Base-by-base conservation (phyloP, 2,329 filamentous ascomycete genomes). In the Gaeumannomyces tritici region DNA sequence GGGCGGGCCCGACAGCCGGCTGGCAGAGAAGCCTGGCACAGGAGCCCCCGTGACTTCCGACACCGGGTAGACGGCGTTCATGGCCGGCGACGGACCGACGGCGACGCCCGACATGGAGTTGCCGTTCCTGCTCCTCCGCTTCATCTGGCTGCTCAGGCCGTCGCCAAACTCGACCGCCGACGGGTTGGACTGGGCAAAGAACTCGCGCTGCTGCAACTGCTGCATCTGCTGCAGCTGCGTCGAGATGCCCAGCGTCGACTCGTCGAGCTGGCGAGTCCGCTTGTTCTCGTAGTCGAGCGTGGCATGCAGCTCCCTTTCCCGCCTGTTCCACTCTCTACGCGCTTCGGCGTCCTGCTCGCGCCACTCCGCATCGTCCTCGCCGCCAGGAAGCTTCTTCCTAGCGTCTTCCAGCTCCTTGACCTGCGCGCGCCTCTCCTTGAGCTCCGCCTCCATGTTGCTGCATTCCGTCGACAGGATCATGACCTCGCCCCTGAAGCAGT, bases 321-420 rank as follows among this genome's bases (percentile, higher is more conserved):
- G 77, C 9, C 76, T 73, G 28, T 83, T 81, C 80, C 84, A 88
- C 33, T 84, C 80, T 59, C 80, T 77, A 63, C 80, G 80, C 27
- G 85, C 74, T 59, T 81, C 77, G 58, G 73, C 73, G 60, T 85
- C 80, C 62, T 75, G 76, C 61, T 81, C 77, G 61, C 78, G 77
- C 79, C 77, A 81, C 64, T 79, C 80, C 18, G 85, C 83, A 51
- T 86, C 85, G 57, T 84, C 80, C 62, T 86, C 80, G n/a, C 79
- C 83, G 21, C 82, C 86, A 2, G 84, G 82, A 15, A 85, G 79
- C 62, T 81, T 83, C 72, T 88, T 88, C 60, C 86, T 78, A 66
- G 88, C 83, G 63, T 87, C 85, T 71, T 95, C 90, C 29, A 92
- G 80, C 61, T 87, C 82, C 71, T 91, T 90, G 66, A 93, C 84